Base-by-base conservation (phyloP, 768 basidiomycete genomes). In the Chiua virens region DNA sequence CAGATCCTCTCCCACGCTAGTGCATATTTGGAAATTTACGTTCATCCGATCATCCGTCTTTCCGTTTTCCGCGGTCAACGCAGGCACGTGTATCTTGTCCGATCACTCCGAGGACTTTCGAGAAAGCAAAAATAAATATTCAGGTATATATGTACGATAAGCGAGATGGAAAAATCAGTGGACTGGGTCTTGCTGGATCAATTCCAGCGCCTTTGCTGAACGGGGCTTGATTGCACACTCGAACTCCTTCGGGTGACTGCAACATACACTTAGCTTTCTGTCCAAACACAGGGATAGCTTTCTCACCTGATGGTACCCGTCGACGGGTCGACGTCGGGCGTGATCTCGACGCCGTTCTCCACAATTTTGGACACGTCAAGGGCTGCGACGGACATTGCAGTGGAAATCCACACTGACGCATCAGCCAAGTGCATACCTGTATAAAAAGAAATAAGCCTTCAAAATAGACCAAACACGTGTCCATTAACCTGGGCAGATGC, bases 281-380 rank as follows among this genome's bases (percentile, higher is more conserved):
- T 28, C 27, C 20, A 13, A 30, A 36, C 28, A 36, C 35, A 8
- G 6, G 9, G 43, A 38, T 32, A 32, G 10, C 5, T 27, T 23
- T 15, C 46, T 61, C 56, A 79, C 84, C 83, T 86, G 56, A 86
- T 86, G 1, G 83, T 83, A 18, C 84, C 84, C 11, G 78, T 76
- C 11, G 82, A 83, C 32, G 78, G 78, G 14, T 80, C 81, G 22
- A 81, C 69, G 20, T 81, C 71, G 8, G 83, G 84, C 42, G 77
- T 77, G 32, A 83, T 60, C 41, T 75, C 75, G 1, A 73, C 59
- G 3, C 79, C 79, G 28, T 78, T 71, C 55, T 74, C 74, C 5
- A 78, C 57, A 0, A 68, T 67, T 43, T 77, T 79, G 10, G 68
- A 67, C 35, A 83, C 72, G 10, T 79, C 61, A 41, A 83, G 80